A percentile compares a stretch with the other conserved stretches of the same genome.
Evolutionary conservation across 2,329 filamentous ascomycete species (phyloP).

Genomic region (Pseudocercospora cruenta): DNA sequence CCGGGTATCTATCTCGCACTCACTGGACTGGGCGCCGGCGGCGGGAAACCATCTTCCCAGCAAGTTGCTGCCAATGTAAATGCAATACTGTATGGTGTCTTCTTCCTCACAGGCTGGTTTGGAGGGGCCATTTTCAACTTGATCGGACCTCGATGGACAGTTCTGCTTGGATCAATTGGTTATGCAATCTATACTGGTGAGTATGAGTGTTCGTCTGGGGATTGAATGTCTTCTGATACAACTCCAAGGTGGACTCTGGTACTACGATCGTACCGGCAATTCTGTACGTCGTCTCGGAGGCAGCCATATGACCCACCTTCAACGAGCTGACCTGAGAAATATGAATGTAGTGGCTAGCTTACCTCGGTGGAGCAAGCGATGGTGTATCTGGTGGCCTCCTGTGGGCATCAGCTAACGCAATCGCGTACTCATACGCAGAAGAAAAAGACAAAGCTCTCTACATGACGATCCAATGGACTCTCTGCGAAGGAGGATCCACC

Average conservation of each 20-base stretch:
- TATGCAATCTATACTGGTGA: constrained; percentile 6
- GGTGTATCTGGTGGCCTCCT: constrained; percentile 4
- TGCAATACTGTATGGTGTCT: constrained; percentile 14
- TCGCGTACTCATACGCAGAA: constrained; percentile 6
- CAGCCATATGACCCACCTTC: background rate
- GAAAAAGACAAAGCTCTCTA: constrained; percentile 6
- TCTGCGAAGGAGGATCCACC: constrained; percentile 13
- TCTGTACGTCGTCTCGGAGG: background rate
- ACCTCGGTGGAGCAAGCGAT: constrained; percentile 20
- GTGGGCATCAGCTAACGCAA: constrained; percentile 3
- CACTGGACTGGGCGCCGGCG: constrained; percentile 13
- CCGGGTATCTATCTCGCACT: constrained; percentile 12
- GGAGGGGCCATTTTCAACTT: constrained; percentile 11
- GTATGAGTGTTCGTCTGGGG: background rate
- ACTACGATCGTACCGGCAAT: constrained; percentile 7
- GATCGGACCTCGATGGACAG: constrained; percentile 5
- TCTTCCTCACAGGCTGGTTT: constrained; percentile 14
- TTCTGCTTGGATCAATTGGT: constrained; percentile 1
- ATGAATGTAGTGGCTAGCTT: background rate
- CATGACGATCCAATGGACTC: constrained; percentile 16
- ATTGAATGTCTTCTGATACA: too few species aligned
- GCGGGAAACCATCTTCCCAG: constrained; percentile 12
- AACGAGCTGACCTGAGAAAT: background rate
- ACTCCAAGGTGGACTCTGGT: background rate
- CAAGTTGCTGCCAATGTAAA: constrained; percentile 12